Percentiles rank a stretch among this genome's conserved stretches.
Conservation (phyloP, 768 basidiomycete species). For the Leccinum olivaceopallidum region DNA sequence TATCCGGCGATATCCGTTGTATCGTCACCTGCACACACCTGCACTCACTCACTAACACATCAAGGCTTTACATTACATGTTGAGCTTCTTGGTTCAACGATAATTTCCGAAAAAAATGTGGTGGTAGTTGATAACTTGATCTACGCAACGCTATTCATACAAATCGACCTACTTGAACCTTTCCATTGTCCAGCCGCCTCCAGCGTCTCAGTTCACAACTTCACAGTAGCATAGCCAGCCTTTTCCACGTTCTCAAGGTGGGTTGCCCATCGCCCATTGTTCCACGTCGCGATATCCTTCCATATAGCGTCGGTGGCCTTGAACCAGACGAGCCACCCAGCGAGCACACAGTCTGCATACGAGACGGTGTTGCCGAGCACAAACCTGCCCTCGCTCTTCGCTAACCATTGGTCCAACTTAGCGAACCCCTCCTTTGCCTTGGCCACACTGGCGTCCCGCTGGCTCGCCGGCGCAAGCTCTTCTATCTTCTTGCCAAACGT, state of each 20-base stretch:
- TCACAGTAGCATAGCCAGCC: constrained; percentile 28
- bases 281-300: constrained; percentile 36
- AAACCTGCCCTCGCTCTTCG: constrained; percentile 32
- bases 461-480: constrained; percentile 35
- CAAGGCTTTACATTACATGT: background rate
- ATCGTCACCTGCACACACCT: too few species aligned
- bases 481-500: constrained; percentile 35
- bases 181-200: too few species aligned
- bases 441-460: constrained; percentile 29
- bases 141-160: background rate
- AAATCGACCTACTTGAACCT: too few species aligned
- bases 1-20: too few species aligned
- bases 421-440: constrained; percentile 27
- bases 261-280: constrained; percentile 41
- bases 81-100: too few species aligned
- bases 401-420: constrained; percentile 32
- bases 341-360: constrained; percentile 39
- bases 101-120: too few species aligned
- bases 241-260: constrained; percentile 32
- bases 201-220: constrained; percentile 6
- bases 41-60: too few species aligned
- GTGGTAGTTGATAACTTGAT: background rate
- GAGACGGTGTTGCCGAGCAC: constrained; percentile 36
- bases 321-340: constrained; percentile 10
- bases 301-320: constrained; percentile 31